phyloP scores from a whole-genome alignment of 495 filamentous ascomycete genomes.

The Neurospora sp. region DNA sequence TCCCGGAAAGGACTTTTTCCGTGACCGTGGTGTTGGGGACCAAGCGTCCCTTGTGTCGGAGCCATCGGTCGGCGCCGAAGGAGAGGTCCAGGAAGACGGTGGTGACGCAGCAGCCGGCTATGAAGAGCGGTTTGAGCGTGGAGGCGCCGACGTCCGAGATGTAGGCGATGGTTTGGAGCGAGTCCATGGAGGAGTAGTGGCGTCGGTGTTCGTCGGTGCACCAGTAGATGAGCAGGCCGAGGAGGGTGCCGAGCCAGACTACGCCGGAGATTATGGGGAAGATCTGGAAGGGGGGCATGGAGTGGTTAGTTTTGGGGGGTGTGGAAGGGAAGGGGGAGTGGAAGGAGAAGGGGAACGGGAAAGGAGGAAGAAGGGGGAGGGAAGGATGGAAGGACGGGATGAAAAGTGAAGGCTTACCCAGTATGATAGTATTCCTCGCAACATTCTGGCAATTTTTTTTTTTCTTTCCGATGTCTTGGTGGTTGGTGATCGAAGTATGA shows the following conservation, averaged over 20 bases:
- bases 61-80: constrained; percentile 70
- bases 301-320: not conserved
- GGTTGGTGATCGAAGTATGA: not conserved
- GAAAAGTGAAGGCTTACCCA: constrained; percentile 29
- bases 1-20: constrained; percentile 60
- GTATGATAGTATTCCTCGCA: constrained; percentile 34
- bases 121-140: constrained; percentile 74
- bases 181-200: constrained; percentile 58
- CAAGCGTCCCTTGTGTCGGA: constrained; percentile 66
- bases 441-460: constrained; percentile 9
- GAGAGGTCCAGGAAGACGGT: constrained; percentile 77
- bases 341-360: not conserved
- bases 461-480: not conserved
- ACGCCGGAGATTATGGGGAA: constrained; percentile 70
- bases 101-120: constrained; percentile 66
- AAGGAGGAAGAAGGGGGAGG: not conserved
- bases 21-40: constrained; percentile 53
- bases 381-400: not conserved
- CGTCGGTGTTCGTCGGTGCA: constrained; percentile 42
- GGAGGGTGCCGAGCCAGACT: constrained; percentile 64
- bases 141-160: constrained; percentile 71
- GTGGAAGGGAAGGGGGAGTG: not conserved
- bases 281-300: constrained; percentile 50
- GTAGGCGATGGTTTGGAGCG: constrained; percentile 62
- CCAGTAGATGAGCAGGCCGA: constrained; percentile 52